Conservation (phyloP, 106 monocot species). For the Dioscorea zingiberensis region DNA sequence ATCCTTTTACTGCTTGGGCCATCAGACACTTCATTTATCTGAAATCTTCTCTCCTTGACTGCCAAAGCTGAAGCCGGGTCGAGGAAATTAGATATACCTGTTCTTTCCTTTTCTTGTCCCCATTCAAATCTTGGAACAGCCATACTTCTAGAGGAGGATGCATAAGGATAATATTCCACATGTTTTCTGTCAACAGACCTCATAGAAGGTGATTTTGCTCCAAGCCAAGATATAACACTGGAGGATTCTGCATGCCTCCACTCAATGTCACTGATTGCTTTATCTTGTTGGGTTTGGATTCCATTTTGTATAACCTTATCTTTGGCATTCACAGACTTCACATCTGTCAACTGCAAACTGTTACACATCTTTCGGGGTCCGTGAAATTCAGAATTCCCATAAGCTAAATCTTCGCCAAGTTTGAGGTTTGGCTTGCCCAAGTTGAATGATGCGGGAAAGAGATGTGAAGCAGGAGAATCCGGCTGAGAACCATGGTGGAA, state of each 20-base stretch:
- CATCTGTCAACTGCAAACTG: background rate
- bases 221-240: constrained; percentile 17
- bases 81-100: too few species aligned
- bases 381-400: constrained; percentile 4
- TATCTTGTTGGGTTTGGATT: constrained; percentile 4
- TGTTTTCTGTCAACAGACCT: background rate
- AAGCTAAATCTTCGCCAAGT: background rate
- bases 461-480: constrained; percentile 6
- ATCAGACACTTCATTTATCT: background rate
- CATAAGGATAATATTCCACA: constrained; percentile 7
- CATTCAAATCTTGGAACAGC: background rate
- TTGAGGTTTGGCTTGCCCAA: constrained; percentile 13
- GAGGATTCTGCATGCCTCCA: background rate
- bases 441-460: background rate
- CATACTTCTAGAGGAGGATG: background rate
- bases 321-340: constrained; percentile 16
- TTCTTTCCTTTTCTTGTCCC: constrained; percentile 11
- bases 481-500: constrained; percentile 6
- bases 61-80: too few species aligned
- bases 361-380: constrained; percentile 4
- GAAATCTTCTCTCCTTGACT: too few species aligned
- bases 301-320: too few species aligned
- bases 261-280: background rate
- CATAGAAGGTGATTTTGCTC: constrained; percentile 6
- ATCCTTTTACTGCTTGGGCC: background rate